These are phyloP conservation scores for Petasospora rhodanensis DNA, from an alignment of 1,139 yeast species.

Conservation along the genomic window DNA sequence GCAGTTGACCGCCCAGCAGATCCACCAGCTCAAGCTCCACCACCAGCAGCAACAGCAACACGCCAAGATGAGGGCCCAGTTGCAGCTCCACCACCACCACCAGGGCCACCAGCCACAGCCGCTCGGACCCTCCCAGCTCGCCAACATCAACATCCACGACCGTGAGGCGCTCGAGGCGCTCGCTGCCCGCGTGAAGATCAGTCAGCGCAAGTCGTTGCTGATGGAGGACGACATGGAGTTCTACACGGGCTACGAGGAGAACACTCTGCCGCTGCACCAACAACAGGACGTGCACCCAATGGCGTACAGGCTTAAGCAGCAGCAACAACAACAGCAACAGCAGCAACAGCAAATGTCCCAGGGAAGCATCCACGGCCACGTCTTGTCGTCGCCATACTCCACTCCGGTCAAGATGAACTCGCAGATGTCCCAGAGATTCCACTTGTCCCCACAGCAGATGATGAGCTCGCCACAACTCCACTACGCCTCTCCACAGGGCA, in stretches of 20 bases:
- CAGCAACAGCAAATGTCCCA: too few species aligned
- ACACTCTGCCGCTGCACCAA: too few species aligned
- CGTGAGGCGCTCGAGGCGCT: conserved; percentile 32
- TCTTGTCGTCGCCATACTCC: conserved; percentile 17
- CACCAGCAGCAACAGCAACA: conserved; percentile 10
- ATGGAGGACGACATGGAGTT: conserved; percentile 68
- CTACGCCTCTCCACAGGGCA: conserved; percentile 12
- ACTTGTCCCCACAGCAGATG: conserved; percentile 10
- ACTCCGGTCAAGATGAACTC: conserved; percentile 18
- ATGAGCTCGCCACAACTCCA: conserved; percentile 13
- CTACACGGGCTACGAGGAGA: too few species aligned
- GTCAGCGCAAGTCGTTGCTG: conserved; percentile 65
- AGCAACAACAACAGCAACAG: neutral
- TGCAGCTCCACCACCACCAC: conserved; percentile 10
- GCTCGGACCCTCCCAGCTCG: conserved; percentile 13
- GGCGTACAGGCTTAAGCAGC: conserved; percentile 6
- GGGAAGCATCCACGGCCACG: too few species aligned
- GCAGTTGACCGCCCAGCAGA: conserved; percentile 4
- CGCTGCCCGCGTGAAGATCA: conserved; percentile 42
- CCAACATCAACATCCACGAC: conserved; percentile 17
- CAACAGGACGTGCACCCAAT: too few species aligned
- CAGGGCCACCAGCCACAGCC: conserved; percentile 14
- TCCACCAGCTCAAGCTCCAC: conserved; percentile 9
- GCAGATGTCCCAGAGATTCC: conserved; percentile 2
- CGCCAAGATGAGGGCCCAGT: conserved; percentile 1